Evolutionary conservation across 352 stramenopile species (phyloP), one percentile per base, ranked within the genome.

Genomic region (Elongisporangium anandrum): DNA sequence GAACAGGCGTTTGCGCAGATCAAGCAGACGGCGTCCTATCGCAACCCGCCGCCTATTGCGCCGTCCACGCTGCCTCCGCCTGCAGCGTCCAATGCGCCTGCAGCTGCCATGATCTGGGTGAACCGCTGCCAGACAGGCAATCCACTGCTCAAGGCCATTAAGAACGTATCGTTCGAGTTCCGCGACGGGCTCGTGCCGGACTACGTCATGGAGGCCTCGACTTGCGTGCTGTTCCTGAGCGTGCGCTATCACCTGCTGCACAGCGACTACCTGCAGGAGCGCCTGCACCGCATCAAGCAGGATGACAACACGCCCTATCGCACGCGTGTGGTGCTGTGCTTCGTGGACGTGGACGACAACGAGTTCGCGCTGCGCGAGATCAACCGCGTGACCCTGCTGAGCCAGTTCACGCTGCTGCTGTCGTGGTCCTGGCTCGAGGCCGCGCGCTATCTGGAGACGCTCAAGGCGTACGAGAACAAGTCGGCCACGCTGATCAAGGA

Each of bases 301-400:
- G 80, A 92, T 39, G 82, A 89, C 50, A 64, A 70, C 13, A 77
- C 79, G 13, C 79, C 68, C 24, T 96, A 97, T 73, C 82, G 87
- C 53, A 83, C 94, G 16, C 84, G 95, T 19, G 63, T 99, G n/a
- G 73, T 99, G 24, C 70, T 99, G 17, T 97, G 94, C 56, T 75
- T 97, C 24, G 96, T 99, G 7, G 96, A 99, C 66, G 85, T 98
- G 26, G 88, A 98, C 60, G 94, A 99, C 72, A 98, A 97, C 71
- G 81, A 96, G 41, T 83, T 88, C 41, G 74, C 90, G 10, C 77
- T 99, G 54, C 75, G 90, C 17, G 85, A 98, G 59, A 85, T 99
- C 52, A 99, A 98, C 70, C 87, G 93, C 58, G 70, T 98, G 20
- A 77, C 90, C 24, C 78, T 98, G 41, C 68, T 90, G 49, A 94